Evolutionary conservation across 768 basidiomycete genomes (phyloP).

Genomic region (Pleurotus giganteus): DNA sequence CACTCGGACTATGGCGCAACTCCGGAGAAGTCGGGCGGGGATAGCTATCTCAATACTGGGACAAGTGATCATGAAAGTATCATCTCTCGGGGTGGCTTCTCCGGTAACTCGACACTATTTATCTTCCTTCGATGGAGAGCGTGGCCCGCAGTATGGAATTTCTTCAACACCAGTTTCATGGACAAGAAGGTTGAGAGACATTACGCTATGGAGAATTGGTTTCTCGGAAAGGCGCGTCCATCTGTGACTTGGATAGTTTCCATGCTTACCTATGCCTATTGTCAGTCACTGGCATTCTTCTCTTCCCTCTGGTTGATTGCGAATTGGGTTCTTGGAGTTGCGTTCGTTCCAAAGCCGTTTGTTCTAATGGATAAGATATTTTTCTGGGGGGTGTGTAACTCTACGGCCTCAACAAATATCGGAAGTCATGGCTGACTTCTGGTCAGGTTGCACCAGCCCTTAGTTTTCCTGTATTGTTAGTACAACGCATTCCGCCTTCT

Average conservation of each 20-base stretch:
- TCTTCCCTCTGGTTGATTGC: constrained; percentile 61
- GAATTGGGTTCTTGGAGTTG: constrained; percentile 66
- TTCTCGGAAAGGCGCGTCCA: constrained; percentile 45
- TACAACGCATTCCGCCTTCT: not conserved
- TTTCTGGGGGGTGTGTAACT: constrained; percentile 49
- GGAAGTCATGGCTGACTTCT: not conserved
- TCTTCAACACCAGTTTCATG: constrained; percentile 61
- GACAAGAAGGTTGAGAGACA: constrained; percentile 50
- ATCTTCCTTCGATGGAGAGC: constrained; percentile 54
- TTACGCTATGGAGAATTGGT: constrained; percentile 68
- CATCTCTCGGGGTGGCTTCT: constrained; percentile 31
- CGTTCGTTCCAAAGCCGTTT: constrained; percentile 44
- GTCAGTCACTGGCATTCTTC: constrained; percentile 57
- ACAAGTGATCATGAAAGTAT: constrained; percentile 34
- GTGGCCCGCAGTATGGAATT: constrained; percentile 52
- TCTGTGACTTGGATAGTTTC: not conserved
- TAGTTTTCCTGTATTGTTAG: constrained; percentile 58
- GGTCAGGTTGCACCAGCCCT: constrained; percentile 53
- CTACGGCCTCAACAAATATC: constrained; percentile 3
- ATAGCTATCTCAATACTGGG: constrained; percentile 31
- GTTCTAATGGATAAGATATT: constrained; percentile 57
- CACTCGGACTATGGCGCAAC: constrained; percentile 50
- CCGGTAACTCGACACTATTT: constrained; percentile 29
- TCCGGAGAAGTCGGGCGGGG: constrained; percentile 51
- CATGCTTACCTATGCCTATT: not conserved